Conservation (phyloP, 768 basidiomycete species). For the Plicaturopsis crispa region DNA sequence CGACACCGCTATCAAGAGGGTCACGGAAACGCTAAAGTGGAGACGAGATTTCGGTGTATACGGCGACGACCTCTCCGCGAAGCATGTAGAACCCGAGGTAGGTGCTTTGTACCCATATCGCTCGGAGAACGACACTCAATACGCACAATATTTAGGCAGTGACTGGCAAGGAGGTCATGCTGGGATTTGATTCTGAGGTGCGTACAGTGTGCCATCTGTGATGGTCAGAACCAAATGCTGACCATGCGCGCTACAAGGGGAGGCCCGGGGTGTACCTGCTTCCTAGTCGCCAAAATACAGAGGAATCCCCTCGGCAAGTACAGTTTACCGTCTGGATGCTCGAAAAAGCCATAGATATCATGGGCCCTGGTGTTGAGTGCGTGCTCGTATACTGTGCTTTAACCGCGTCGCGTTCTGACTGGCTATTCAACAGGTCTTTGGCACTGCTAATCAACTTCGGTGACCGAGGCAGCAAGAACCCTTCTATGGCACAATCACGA, state of each 20-base stretch:
- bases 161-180: conserved; percentile 77
- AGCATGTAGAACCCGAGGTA: conserved; percentile 71
- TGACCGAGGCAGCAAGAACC: conserved; percentile 59
- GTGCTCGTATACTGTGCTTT: conserved; percentile 15
- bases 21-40: conserved; percentile 75
- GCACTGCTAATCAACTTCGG: conserved; percentile 73
- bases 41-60: conserved; percentile 73
- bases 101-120: conserved; percentile 9
- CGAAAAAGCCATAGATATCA: conserved; percentile 69
- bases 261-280: neutral
- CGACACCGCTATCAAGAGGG: conserved; percentile 47
- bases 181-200: conserved; percentile 64
- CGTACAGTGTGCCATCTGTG: conserved; percentile 69
- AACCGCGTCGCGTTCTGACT: too few species aligned
- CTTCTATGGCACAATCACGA: conserved; percentile 27
- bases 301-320: conserved; percentile 58
- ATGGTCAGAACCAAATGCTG: too few species aligned
- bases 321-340: conserved; percentile 71
- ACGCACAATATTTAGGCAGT: conserved; percentile 39
- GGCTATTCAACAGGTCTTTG: conserved; percentile 40
- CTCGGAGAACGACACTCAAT: neutral
- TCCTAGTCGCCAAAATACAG: conserved; percentile 66
- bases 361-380: conserved; percentile 78
- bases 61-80: conserved; percentile 47
- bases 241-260: too few species aligned